Evolutionary conservation across 257 asterid genomes (phyloP), one percentile per base, ranked within the genome.

Genomic region (Solanum peruvianum): DNA sequence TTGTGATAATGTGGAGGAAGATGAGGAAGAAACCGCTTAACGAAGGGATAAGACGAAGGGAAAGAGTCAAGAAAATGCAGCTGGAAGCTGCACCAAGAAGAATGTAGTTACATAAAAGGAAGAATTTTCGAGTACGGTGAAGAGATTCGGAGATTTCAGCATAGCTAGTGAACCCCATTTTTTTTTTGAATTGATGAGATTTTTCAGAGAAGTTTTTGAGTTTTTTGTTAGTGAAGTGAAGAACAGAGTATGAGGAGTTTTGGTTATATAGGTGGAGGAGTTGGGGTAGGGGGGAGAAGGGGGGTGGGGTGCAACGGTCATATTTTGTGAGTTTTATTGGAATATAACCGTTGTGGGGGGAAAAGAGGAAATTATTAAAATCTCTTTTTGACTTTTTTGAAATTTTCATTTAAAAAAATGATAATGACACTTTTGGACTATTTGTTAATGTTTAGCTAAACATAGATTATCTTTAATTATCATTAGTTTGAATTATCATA

Each of bases 31-130:
- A 92, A 6, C 94, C 93, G 11, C 90, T 58, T 15, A 92, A 90
- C 13, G 94, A 92, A 1, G 94, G 94, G 84, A 90, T 42, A 27
- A 92, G 78, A 10, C 94, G 92, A n/a, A 92, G 90, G 11, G 94
- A 90, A 81, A 92, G 94, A 3, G 93, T 92, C 11, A 92, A 86
- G 88, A 92, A 90, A n/a, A 90, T 90, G 88, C 94, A 90, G 37
- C 92, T 88, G 14, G 92, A 92, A 29, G 94, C 90, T 37, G 92
- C 90, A 2, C 94, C 94, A 15, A 92, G 80, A 27, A 92, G 90
- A 35, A 89, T 52, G 83, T 90, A 92, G 84, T 92, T 92, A 88
- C 85, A 84, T 69, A 89, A 42, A 25, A 90, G 91, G 80, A 92
- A 92, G 23, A 89, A 84, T 44, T 88, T 92, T 42, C 62, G 91